Conservation (phyloP, 805 yeast species). For the Blastobotrys terrestris region DNA sequence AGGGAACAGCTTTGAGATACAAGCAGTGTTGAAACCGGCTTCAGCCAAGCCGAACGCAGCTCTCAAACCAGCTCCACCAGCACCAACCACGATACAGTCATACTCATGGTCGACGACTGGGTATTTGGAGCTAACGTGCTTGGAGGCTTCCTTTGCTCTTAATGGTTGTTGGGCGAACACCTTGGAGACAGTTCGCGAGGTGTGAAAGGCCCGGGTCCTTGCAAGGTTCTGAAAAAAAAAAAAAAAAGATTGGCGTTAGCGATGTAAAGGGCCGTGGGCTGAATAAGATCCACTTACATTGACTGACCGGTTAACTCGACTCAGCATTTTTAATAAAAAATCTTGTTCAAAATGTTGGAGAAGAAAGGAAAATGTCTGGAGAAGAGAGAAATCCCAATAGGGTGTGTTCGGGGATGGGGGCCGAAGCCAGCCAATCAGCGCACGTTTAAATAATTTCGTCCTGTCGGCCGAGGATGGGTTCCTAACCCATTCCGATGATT, state of each 20-base stretch:
- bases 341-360: background rate
- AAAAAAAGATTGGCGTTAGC: background rate
- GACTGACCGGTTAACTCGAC: background rate
- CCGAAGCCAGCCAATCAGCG: background rate
- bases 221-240: conserved; percentile 1
- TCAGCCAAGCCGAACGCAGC: conserved; percentile 98
- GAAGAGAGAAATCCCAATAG: background rate
- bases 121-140: conserved; percentile 60
- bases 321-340: background rate
- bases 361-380: background rate
- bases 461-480: background rate
- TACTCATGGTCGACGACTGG: conserved; percentile 95
- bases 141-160: conserved; percentile 43
- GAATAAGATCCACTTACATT: background rate
- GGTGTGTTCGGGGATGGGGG: too few species aligned
- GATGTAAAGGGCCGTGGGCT: background rate
- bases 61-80: conserved; percentile 98
- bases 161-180: conserved; percentile 32
- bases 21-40: conserved; percentile 96
- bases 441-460: background rate
- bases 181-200: conserved; percentile 25
- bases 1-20: conserved; percentile 94
- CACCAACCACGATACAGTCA: conserved; percentile 97
- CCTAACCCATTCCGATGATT: background rate
- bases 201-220: conserved; percentile 24